Base-by-base conservation (phyloP, 768 basidiomycete genomes). In the Antrodiella citrinella region DNA sequence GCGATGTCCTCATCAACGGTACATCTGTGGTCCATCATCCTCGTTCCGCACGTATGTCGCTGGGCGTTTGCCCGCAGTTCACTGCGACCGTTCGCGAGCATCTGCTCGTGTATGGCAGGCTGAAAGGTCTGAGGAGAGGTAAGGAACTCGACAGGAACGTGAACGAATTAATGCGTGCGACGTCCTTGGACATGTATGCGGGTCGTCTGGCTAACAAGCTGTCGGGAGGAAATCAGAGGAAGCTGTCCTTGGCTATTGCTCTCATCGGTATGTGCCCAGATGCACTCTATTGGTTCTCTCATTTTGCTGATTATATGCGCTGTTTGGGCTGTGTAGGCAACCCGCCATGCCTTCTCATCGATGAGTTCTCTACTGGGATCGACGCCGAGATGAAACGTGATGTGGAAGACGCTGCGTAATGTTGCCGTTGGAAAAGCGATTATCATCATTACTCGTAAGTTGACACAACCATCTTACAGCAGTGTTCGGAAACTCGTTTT, bases 51-150 rank as follows among this genome's bases (percentile, higher is more conserved):
- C 76, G 86, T 22, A 72, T 82, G 4, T 74, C 80, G 19, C 75
- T 91, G 4, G 88, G 88, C 2, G 84, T 91, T 45, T 91, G 87
- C 61, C 87, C 87, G 0, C 88, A 90, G 55, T 87, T 89, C 65
- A 88, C 86, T 1, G 86, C 88, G 38, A 88, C 85, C 4, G 86
- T 89, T 20, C 75, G 84, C 41, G 84, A 91, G 60, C 88, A 91
- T 59, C 68, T 90, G 26, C 52, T 73, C 52, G 71, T 90, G 9
- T 88, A 87, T 48, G 86, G 84, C 5, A 73, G 81, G 18, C 72
- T 90, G 26, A 89, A 89, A 61, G 88, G 88, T 2, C 67, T 91
- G 19, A 51, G 49, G n/a, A 63, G 66, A 15, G 80, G 79, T 1
- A 51, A 60, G 1, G 78, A 81, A 45, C 59, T 90, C 21, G 56